Evolutionary conservation across 2,329 filamentous ascomycete species (phyloP), one percentile per base, ranked within the genome.

Genomic region (Pseudopyrenochaeta lycopersici): DNA sequence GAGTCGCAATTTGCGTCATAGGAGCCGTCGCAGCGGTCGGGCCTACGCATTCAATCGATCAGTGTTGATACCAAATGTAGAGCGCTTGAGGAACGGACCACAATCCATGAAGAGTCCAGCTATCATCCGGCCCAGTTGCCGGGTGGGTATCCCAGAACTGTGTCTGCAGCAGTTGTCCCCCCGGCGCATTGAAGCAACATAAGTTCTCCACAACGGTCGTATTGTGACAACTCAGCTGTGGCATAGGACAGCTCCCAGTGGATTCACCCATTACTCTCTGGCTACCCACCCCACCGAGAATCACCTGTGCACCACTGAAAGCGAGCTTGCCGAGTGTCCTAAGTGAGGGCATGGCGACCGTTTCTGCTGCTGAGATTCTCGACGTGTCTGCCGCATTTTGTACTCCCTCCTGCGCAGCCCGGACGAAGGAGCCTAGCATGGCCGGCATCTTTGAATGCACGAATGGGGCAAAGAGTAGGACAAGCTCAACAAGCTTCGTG

Each of bases 121-220:
- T 87, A 68, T 91, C 84, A 44, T 75, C 76, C 2, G 90, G 89
- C 0, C 90, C 89, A 3, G 85, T 83, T 1, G 82, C 77, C 1
- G 88, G 88, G 52, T 83, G 71, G 0, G 85, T 84, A 67, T 92
- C 89, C 90, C 90, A 92, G 76, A 92, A 92, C 65, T 92, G 90
- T 2, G 90, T 92, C 73, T 86, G 85, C 4, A 92, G 81, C 39
- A 92, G 77, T 57, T 90, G 84, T 7, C 90, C 90, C 3, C 88
- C 86, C 0, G 89, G 89, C 18, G 85, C 81, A 67, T 90, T 90
- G 78, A 91, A 90, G 76, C 90, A 92, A 78, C 90, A 92, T 6
- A 87, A 83, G 66, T 92, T 81, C 45, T 81, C 72, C n/a, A 85
- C 82, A 7, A 76, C 75, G 2, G 85, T 85, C 5, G 82, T 84